These are phyloP conservation scores for Eimeria praecox DNA, from an alignment of 169 alveolate genomes.

Conservation along the genomic window DNA sequence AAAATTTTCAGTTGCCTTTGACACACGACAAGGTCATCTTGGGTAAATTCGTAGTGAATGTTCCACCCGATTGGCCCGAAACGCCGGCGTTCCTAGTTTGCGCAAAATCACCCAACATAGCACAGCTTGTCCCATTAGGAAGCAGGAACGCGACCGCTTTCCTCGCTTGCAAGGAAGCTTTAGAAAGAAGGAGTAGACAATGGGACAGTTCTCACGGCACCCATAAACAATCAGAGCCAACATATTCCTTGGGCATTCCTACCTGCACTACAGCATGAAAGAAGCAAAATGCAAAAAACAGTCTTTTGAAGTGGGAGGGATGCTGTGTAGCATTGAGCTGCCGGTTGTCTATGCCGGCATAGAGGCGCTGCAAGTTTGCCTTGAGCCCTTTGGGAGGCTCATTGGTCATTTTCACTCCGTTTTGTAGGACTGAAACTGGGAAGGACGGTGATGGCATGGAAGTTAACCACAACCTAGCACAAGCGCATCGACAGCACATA, in stretches of 20 bases:
- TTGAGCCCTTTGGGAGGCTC: slow-evolving; percentile 98
- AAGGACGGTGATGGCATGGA: slow-evolving; percentile 93
- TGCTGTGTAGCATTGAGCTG: slow-evolving; percentile 87
- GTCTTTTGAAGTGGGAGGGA: slow-evolving; percentile 93
- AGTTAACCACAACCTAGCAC: slow-evolving; percentile 93
- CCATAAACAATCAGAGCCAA: neutral
- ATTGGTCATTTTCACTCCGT: slow-evolving; percentile 95
- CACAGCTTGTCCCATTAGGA: slow-evolving; percentile 94
- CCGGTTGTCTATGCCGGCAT: slow-evolving; percentile 73
- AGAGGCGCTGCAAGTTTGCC: slow-evolving; percentile 90
- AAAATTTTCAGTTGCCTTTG: slow-evolving; percentile 95
- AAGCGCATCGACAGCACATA: neutral
- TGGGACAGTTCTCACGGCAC: neutral
- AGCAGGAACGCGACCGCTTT: slow-evolving; percentile 90
- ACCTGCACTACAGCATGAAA: slow-evolving; percentile 98
- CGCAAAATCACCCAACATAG: slow-evolving; percentile 94
- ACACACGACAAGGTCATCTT: slow-evolving; percentile 97
- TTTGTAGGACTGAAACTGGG: slow-evolving; percentile 90
- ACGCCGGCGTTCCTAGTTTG: slow-evolving; percentile 97
- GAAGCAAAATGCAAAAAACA: slow-evolving; percentile 96
- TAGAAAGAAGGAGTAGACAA: no score
- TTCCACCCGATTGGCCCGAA: slow-evolving; percentile 99
- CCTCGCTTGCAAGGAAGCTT: slow-evolving; percentile 58
- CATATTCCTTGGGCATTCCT: slow-evolving; percentile 60
- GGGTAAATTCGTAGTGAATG: slow-evolving; percentile 97